These are phyloP conservation scores for Blepharisma japonicum DNA, from an alignment of 73 alveolate genomes.

Conservation along the genomic window DNA sequence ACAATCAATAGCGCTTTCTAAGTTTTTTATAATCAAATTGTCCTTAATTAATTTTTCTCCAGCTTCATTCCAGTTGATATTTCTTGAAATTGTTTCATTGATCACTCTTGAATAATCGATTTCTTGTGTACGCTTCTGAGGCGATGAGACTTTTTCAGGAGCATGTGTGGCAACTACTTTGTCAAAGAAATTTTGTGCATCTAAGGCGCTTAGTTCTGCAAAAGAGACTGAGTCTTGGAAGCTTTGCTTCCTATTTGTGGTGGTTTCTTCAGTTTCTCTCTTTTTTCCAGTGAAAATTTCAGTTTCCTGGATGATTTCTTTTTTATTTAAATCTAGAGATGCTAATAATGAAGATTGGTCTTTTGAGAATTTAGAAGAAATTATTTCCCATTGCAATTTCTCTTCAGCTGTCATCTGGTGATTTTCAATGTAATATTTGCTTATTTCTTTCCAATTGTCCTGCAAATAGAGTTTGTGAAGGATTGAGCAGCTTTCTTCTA, in stretches of 20 bases:
- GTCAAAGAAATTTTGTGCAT: constrained; percentile 69
- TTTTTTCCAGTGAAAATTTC: constrained; percentile 76
- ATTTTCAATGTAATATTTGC: background rate
- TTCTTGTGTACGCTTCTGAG: constrained; percentile 30
- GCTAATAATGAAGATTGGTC: constrained; percentile 51
- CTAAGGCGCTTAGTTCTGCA: constrained; percentile 57
- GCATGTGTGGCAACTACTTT: constrained; percentile 51
- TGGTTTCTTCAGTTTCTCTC: constrained; percentile 48
- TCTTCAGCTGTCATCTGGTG: background rate
- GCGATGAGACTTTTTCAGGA: constrained; percentile 11
- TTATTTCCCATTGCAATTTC: constrained; percentile 25
- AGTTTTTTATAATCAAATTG: constrained; percentile 87
- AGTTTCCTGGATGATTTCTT: constrained; percentile 58
- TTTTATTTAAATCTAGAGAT: constrained; percentile 55
- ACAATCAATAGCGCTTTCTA: constrained; percentile 95
- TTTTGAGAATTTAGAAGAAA: constrained; percentile 18
- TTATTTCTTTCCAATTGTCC: background rate
- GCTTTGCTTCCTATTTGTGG: constrained; percentile 16
- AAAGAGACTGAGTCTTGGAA: constrained; percentile 41
- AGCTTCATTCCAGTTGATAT: constrained; percentile 96
- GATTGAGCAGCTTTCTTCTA: background rate
- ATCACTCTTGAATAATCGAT: constrained; percentile 44
- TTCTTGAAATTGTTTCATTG: constrained; percentile 78
- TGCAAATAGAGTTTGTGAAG: background rate
- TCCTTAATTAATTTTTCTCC: constrained; percentile 88